Percentiles rank a stretch among this genome's conserved stretches.
These are phyloP conservation scores for Cydonia oblonga DNA, from an alignment of 331 rosid genomes.

Conservation along the genomic window DNA sequence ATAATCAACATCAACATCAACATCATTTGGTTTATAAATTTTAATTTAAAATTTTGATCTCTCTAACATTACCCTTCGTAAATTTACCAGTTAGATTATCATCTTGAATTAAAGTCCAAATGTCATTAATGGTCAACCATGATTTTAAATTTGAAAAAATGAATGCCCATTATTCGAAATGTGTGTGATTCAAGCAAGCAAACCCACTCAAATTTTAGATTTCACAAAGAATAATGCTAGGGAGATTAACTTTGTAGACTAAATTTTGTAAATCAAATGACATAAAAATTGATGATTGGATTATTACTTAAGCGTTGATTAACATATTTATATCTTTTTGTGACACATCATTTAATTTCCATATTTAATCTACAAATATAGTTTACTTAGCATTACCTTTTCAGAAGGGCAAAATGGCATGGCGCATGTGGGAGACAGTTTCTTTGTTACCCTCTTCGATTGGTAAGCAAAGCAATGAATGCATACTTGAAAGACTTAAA, in stretches of 20 bases:
- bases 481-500: conserved; percentile 14
- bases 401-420: neutral
- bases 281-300: too few species aligned
- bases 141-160: neutral
- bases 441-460: conserved; percentile 15
- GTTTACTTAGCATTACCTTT: too few species aligned
- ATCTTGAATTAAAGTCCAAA: neutral
- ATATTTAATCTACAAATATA: too few species aligned
- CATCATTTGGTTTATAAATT: too few species aligned
- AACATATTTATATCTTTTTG: too few species aligned
- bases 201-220: neutral
- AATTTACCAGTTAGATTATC: neutral
- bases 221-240: neutral
- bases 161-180: neutral
- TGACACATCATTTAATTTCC: too few species aligned
- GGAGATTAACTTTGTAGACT: too few species aligned
- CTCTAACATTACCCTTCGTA: too few species aligned
- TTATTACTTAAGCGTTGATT: too few species aligned
- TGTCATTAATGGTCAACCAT: neutral
- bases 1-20: too few species aligned
- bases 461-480: conserved; percentile 31
- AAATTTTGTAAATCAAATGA: too few species aligned
- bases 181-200: neutral
- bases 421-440: conserved; percentile 19
- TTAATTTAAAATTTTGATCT: too few species aligned